Evolutionary conservation across 1,139 yeast genomes (phyloP), one percentile per base, ranked within the genome.

Genomic region (Taphrina communis): DNA sequence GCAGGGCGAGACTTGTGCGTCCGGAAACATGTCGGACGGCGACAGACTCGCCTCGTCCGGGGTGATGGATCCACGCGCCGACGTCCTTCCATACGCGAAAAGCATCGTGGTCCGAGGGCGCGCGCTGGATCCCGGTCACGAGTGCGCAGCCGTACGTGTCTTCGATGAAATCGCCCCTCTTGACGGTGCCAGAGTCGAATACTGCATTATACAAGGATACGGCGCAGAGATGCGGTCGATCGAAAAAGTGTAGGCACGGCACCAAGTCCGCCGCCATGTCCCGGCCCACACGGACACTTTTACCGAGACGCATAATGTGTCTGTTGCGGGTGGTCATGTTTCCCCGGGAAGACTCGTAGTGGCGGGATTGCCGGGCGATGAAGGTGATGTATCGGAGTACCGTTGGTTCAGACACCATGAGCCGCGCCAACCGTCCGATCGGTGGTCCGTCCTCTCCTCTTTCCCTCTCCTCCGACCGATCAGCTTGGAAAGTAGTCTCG

Each of bases 231-330:
- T 63, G 67, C 12, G 67, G 67, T 8, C 61, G 41, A 31, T 63
- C 67, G 25, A 63, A 63, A 36, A 63, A 44, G 39, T 63, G 67
- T 6, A 63, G 42, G 21, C 67, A 63, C 1, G 67, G 41, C 12
- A 55, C 55, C 5, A 63, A 31, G 19, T 31, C 48, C 3, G 7
- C 2, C 31, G 35, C 35, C 46, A 31, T 4, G 11, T 44, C 21
- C n/a, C 11, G 12, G 12, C 65, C 56, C 17, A 9, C 31, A 3
- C 48, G 25, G 21, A 14, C 17, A 2, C 9, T 11, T 19, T 17
- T 19, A 4, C 19, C 55, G 44, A 39, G 31, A 31, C 50, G 41
- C 25, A 50, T 25, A n/a, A 63, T 31, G 21, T 31, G 42, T 12
- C 14, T 21, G 61, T 42, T 39, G 9, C 17, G 19, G 7, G 46